These are phyloP conservation scores for Carex myosuroides DNA, from an alignment of 176 grass and related monocot genomes.

Conservation along the genomic window DNA sequence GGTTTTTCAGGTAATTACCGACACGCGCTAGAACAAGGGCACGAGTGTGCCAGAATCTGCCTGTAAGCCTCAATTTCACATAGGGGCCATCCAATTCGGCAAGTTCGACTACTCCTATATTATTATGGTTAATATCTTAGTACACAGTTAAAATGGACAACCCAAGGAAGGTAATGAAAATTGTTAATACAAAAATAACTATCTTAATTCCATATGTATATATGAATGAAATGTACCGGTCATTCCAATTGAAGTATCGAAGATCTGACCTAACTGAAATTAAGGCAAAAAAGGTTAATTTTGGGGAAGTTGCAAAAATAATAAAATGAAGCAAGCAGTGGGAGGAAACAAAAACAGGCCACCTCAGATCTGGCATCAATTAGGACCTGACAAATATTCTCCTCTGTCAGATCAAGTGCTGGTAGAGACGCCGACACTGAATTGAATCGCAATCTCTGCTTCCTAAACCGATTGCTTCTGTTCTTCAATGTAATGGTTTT, in stretches of 20 bases:
- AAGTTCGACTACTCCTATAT: conserved; percentile 37
- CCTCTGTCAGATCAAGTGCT: conserved; percentile 85
- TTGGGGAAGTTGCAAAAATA: background rate
- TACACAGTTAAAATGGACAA: background rate
- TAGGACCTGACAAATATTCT: conserved; percentile 60
- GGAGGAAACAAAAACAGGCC: background rate
- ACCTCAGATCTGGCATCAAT: conserved; percentile 68
- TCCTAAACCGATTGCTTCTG: background rate
- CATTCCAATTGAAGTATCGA: conserved; percentile 76
- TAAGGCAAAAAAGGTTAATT: background rate
- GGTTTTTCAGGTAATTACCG: conserved; percentile 90
- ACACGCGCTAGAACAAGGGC: conserved; percentile 56
- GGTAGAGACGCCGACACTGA: conserved; percentile 26
- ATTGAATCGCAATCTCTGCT: conserved; percentile 10
- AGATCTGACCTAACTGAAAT: conserved; percentile 80
- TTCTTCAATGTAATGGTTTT: background rate
- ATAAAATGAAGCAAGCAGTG: background rate
- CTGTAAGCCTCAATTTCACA: conserved; percentile 81
- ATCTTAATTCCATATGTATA: background rate
- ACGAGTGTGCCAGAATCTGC: conserved; percentile 79
- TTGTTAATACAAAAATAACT: background rate
- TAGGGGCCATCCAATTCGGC: conserved; percentile 85
- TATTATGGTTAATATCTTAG: background rate
- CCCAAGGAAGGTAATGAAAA: background rate
- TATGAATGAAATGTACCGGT: conserved; percentile 41